Conservation (phyloP, 2,329 filamentous ascomycete species). For the Reticulascus tulasneorum region DNA sequence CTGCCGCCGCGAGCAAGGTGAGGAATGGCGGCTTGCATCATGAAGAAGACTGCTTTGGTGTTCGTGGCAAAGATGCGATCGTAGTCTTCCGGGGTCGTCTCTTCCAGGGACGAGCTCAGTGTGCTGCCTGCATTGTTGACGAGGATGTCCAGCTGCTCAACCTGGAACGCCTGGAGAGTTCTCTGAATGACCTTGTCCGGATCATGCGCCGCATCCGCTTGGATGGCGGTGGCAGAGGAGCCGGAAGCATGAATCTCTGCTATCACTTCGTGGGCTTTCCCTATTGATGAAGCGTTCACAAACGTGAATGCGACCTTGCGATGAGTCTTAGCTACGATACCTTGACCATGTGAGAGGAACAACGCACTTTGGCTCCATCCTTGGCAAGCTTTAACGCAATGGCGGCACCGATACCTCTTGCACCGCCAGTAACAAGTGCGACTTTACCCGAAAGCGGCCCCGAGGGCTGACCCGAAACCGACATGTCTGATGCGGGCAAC, state of each 20-base stretch:
- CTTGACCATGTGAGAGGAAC: background rate
- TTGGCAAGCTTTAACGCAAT: constrained; percentile 55
- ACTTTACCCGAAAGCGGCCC: constrained; percentile 15
- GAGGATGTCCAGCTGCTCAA: constrained; percentile 16
- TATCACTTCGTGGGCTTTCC: constrained; percentile 16
- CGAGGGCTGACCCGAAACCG: too few relatives aligned
- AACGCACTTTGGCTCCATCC: constrained; percentile 50
- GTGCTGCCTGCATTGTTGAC: constrained; percentile 16
- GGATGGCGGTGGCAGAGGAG: constrained; percentile 17
- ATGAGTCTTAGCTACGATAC: constrained; percentile 6
- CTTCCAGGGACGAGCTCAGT: constrained; percentile 13
- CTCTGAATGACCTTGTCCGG: constrained; percentile 15
- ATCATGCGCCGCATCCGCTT: constrained; percentile 16
- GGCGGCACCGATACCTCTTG: constrained; percentile 55
- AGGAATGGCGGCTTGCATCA: constrained; percentile 14
- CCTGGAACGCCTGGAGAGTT: constrained; percentile 15
- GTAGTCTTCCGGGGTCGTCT: constrained; percentile 13
- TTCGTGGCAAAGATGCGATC: constrained; percentile 16
- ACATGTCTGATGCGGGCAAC: constrained; percentile 13
- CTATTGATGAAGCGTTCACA: constrained; percentile 13
- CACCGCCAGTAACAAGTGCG: constrained; percentile 24
- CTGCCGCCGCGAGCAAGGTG: constrained; percentile 15
- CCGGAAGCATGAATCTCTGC: constrained; percentile 18
- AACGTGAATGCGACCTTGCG: constrained; percentile 16
- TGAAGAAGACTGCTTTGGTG: constrained; percentile 15